A percentile compares a stretch with the other conserved stretches of the same genome.
These are phyloP conservation scores for Candida adriatica DNA, from an alignment of 805 yeast species.

Conservation along the genomic window DNA sequence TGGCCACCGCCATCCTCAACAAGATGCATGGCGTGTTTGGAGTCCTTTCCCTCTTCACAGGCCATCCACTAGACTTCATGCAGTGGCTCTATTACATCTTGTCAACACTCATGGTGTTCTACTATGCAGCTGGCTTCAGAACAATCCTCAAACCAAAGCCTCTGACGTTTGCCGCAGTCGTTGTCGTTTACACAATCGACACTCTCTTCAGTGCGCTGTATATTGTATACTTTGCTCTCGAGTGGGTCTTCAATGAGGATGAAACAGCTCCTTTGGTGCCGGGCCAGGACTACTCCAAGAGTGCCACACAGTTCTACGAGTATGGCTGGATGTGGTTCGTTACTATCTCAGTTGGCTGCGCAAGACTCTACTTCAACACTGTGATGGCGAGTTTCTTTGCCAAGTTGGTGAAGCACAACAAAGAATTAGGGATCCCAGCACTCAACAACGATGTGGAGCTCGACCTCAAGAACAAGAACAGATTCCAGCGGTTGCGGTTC, in stretches of 20 bases:
- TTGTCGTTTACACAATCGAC: conserved; percentile 59
- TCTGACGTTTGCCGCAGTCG: conserved; percentile 54
- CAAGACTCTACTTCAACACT: conserved; percentile 55
- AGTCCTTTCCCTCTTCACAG: conserved; percentile 75
- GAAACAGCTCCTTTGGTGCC: conserved; percentile 18
- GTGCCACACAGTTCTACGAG: conserved; percentile 57
- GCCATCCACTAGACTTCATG: conserved; percentile 74
- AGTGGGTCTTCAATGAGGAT: conserved; percentile 63
- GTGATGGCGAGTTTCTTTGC: conserved; percentile 54
- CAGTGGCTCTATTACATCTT: conserved; percentile 77
- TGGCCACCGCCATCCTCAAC: conserved; percentile 72
- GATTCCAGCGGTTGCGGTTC: conserved; percentile 24
- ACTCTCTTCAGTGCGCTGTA: conserved; percentile 60
- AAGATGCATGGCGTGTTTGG: conserved; percentile 90
- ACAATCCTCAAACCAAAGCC: conserved; percentile 48
- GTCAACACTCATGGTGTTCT: conserved; percentile 55
- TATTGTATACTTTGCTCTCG: conserved; percentile 64
- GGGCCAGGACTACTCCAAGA: conserved; percentile 28
- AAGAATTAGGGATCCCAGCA: conserved; percentile 29
- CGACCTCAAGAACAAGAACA: conserved; percentile 27
- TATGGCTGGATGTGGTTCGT: conserved; percentile 48
- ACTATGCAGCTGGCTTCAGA: conserved; percentile 54
- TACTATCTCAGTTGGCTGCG: conserved; percentile 38
- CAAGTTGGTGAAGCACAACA: conserved; percentile 43
- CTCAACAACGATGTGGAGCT: conserved; percentile 28